phyloP scores from a whole-genome alignment of 495 filamentous ascomycete genomes.

The Talaromyces proteolyticus region DNA sequence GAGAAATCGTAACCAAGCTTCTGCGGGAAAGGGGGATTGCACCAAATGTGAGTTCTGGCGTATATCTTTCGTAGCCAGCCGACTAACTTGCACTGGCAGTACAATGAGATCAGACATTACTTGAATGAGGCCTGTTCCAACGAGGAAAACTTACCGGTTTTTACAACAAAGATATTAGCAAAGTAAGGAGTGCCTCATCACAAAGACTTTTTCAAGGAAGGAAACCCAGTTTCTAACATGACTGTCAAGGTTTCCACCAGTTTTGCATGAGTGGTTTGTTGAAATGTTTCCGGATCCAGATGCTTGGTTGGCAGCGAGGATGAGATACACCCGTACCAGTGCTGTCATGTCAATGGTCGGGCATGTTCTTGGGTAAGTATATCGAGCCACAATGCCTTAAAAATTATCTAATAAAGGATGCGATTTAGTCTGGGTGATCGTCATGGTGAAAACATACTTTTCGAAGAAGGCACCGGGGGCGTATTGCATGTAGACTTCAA shows the following conservation, averaged over 20 bases:
- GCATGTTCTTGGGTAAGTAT: slow-evolving; percentile 71
- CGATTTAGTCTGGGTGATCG: slow-evolving; percentile 71
- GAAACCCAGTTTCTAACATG: not conserved
- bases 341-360: slow-evolving; percentile 98
- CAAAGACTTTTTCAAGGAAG: no score
- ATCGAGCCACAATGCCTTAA: not conserved
- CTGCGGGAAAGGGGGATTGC: slow-evolving; percentile 65
- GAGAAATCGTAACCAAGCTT: slow-evolving; percentile 78
- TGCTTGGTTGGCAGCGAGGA: slow-evolving; percentile 84
- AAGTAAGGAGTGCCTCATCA: slow-evolving; percentile 20
- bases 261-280: slow-evolving; percentile 91
- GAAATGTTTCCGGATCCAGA: slow-evolving; percentile 90
- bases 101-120: slow-evolving; percentile 49
- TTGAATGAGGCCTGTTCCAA: slow-evolving; percentile 53
- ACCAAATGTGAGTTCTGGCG: slow-evolving; percentile 36
- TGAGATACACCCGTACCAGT: slow-evolving; percentile 86
- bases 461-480: slow-evolving; percentile 91
- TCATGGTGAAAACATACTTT: slow-evolving; percentile 96
- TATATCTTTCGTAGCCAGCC: slow-evolving; percentile 3
- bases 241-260: slow-evolving; percentile 59
- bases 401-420: not conserved
- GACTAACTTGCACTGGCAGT: slow-evolving; percentile 28
- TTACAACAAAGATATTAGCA: slow-evolving; percentile 58
- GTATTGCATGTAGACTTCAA: slow-evolving; percentile 99
- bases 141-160: slow-evolving; percentile 54